Conservation (phyloP, 2,329 filamentous ascomycete genomes). For the Aspergillus niger region DNA sequence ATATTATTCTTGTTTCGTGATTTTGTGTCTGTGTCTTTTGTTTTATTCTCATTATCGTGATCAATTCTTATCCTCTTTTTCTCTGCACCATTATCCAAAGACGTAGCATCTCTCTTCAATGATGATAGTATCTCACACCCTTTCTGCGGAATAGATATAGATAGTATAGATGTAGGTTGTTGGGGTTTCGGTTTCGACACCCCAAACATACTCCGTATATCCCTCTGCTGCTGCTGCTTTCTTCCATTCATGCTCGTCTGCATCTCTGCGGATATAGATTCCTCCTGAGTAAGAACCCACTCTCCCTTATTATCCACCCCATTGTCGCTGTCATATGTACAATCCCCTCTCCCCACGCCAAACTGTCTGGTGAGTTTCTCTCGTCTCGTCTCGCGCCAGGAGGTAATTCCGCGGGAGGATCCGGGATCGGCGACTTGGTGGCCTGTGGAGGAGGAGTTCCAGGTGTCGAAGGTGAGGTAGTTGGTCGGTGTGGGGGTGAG, state of each 20-base stretch:
- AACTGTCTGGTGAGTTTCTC: constrained; percentile 73
- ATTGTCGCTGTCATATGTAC: constrained; percentile 52
- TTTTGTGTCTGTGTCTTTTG: too few relatives aligned
- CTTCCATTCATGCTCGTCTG: too few relatives aligned
- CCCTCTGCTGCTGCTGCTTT: constrained; percentile 27
- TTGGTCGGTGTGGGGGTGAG: constrained; percentile 18
- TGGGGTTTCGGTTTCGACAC: background rate
- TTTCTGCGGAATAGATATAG: too few relatives aligned
- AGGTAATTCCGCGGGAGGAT: constrained; percentile 57
- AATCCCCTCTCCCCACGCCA: constrained; percentile 60
- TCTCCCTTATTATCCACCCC: background rate
- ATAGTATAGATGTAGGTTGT: too few relatives aligned
- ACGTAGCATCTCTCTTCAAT: too few relatives aligned
- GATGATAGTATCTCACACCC: too few relatives aligned
- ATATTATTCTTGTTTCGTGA: background rate
- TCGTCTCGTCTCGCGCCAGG: constrained; percentile 72
- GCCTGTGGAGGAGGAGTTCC: constrained; percentile 71
- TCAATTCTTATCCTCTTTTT: constrained; percentile 13
- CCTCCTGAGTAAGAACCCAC: background rate
- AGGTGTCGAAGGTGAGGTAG: constrained; percentile 43
- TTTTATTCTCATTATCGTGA: too few relatives aligned
- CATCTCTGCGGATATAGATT: too few relatives aligned
- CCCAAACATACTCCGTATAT: constrained; percentile 43
- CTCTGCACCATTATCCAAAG: background rate
- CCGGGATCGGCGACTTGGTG: constrained; percentile 70